These are phyloP conservation scores for Selenicereus undatus DNA, from an alignment of 148 eudicot genomes.

Conservation along the genomic window DNA sequence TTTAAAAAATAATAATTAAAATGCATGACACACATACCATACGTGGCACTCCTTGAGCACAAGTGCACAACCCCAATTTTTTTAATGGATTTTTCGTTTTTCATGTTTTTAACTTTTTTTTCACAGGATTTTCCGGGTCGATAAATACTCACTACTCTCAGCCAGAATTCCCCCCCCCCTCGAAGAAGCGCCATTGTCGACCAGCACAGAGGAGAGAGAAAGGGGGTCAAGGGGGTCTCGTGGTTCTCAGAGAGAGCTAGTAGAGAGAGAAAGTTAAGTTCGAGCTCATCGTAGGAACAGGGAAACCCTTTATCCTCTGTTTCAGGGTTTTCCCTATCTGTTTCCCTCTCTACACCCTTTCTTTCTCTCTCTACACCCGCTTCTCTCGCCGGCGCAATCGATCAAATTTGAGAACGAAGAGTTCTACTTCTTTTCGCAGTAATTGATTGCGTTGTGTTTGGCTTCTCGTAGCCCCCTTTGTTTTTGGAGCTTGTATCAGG, in stretches of 20 bases:
- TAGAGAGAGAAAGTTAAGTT: conserved; percentile 2
- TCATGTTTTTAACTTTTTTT: neutral
- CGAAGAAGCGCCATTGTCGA: conserved; percentile 23
- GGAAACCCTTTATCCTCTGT: neutral
- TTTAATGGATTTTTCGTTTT: too few relatives aligned
- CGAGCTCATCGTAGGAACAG: neutral
- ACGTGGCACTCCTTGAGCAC: neutral
- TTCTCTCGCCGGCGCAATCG: neutral
- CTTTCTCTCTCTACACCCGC: neutral
- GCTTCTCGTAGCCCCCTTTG: neutral
- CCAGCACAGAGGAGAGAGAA: conserved; percentile 6
- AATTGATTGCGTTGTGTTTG: conserved; percentile 18
- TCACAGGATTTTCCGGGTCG: neutral
- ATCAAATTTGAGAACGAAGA: neutral
- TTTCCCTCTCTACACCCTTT: neutral
- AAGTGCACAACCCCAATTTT: neutral
- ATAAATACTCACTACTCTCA: conserved; percentile 15
- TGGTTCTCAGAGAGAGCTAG: neutral
- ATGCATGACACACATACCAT: neutral
- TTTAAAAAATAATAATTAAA: too few relatives aligned
- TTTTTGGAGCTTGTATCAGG: conserved; percentile 19
- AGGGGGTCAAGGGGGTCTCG: neutral
- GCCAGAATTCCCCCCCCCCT: neutral
- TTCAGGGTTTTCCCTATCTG: conserved; percentile 15
- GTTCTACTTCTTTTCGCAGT: conserved; percentile 6